Evolutionary conservation across 2,329 filamentous ascomycete genomes (phyloP), one percentile per base, ranked within the genome.

Genomic region (Tolypocladium inflatum): DNA sequence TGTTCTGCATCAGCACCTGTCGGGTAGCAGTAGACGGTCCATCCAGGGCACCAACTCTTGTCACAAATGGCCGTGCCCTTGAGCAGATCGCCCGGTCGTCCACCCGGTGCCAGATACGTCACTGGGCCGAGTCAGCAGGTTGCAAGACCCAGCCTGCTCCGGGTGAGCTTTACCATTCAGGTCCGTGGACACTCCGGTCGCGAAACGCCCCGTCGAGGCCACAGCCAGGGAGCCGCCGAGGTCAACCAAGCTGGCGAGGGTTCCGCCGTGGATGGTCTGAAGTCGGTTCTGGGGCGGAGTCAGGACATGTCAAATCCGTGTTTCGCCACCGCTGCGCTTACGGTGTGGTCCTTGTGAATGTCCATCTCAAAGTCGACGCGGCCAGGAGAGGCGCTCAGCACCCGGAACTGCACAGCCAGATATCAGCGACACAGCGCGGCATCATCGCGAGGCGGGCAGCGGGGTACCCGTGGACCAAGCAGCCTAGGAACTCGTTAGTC

Each of bases 361-460:
- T 88, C 81, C 11, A 93, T 75, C 67, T 91, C 88, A 69, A 93
- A 91, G 60, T 89, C 81, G 26, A 93, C 89, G 57, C 78, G 80
- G 41, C 89, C 89, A 0, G 83, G 79, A 6, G 78, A 71, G 2
- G 88, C 89, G 60, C 80, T 78, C 13, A 83, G 83, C 45, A 92
- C 76, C 45, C 86, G 82, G 61, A 93, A 80, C 87, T 91, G 55
- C 23, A 23, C 19, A 10, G 39, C 64, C 0, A 37, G 39, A 35
- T 13, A 17, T 43, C 38, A 41, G 43, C 23, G 38, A 37, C 17
- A 30, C 5, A 21, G 48, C 19, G 33, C 30, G 30, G 17, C 1
- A 35, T 52, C 10, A 7, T 7, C 1, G 9, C 8, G 30, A 30
- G 10, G 6, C n/a, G 30, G 3, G 30, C 9, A 21, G 48, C 30